Evolutionary conservation across 1,139 yeast genomes (phyloP).

Genomic region (Blastobotrys proliferans): DNA sequence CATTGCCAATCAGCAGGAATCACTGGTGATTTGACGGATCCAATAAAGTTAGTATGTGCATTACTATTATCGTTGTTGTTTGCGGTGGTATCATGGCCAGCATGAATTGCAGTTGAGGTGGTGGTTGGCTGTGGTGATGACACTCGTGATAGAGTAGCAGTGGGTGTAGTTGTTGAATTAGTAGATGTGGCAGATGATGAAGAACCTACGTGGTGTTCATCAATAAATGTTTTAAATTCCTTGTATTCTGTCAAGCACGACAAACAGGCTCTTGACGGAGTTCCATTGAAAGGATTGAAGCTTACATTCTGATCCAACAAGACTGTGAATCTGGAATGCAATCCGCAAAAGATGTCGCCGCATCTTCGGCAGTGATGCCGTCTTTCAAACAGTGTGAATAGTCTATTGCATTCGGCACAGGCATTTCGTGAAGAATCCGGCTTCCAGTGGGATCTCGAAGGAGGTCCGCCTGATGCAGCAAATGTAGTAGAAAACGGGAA

Average conservation of each 20-base stretch:
- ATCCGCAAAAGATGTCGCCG: slow-evolving; percentile 85
- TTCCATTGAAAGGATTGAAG: slow-evolving; percentile 64
- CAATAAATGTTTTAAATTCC: slow-evolving; percentile 12
- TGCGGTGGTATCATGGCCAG: slow-evolving; percentile 5
- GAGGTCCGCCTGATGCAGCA: slow-evolving; percentile 12
- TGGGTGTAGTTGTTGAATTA: background rate
- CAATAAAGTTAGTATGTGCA: slow-evolving; percentile 1
- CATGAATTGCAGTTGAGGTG: slow-evolving; percentile 4
- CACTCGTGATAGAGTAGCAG: background rate
- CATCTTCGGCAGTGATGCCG: slow-evolving; percentile 94
- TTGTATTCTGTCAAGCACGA: slow-evolving; percentile 58
- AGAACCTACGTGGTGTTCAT: background rate
- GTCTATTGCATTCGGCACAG: slow-evolving; percentile 60
- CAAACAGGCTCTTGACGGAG: slow-evolving; percentile 75
- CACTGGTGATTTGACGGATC: slow-evolving; percentile 21
- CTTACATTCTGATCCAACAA: slow-evolving; percentile 68
- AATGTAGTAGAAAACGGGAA: slow-evolving; percentile 1
- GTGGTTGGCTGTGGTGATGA: background rate
- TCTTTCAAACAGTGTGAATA: slow-evolving; percentile 56
- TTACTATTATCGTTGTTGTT: slow-evolving; percentile 3
- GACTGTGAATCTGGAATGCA: slow-evolving; percentile 46
- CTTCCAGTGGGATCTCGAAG: slow-evolving; percentile 57
- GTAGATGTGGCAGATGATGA: background rate
- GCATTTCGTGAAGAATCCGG: slow-evolving; percentile 60
- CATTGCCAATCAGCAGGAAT: slow-evolving; percentile 43